Evolutionary conservation across 2,329 filamentous ascomycete species (phyloP).

Genomic region (Aspergillus sclerotialis): DNA sequence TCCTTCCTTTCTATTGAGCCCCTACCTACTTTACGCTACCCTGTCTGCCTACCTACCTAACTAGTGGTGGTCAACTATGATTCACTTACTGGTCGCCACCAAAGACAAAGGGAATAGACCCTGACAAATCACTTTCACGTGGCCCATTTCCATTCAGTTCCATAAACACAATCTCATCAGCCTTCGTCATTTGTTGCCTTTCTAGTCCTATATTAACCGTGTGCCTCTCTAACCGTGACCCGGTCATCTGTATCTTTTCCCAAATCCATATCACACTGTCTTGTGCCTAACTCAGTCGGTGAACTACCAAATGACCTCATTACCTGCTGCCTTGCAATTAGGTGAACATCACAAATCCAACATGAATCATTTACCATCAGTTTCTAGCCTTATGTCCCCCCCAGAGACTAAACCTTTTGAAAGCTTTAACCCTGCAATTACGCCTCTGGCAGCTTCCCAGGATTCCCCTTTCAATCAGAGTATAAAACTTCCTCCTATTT

Average conservation of each 20-base stretch:
- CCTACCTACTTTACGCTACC: too few species aligned
- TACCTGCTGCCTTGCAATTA: conserved; percentile 14
- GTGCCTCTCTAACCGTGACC: neutral
- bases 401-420: conserved; percentile 46
- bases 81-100: too few species aligned
- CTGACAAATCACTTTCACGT: conserved; percentile 22
- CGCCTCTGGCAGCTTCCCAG: conserved; percentile 21
- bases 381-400: conserved; percentile 41
- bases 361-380: conserved; percentile 37
- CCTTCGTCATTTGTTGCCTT: conserved; percentile 14
- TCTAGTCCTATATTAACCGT: conserved; percentile 1
- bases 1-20: too few species aligned
- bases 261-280: neutral
- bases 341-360: conserved; percentile 18
- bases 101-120: conserved; percentile 14
- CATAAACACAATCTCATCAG: conserved; percentile 14
- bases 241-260: neutral
- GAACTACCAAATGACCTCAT: conserved; percentile 19
- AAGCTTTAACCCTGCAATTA: conserved; percentile 30
- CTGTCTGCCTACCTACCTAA: too few species aligned
- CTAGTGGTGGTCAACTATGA: too few species aligned
- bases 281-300: neutral
- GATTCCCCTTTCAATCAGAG: conserved; percentile 21
- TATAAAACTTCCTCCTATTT: conserved; percentile 35
- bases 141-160: conserved; percentile 23